Base-by-base conservation (phyloP, 2,329 filamentous ascomycete genomes). In the Graphiopsis chlorocephala region DNA sequence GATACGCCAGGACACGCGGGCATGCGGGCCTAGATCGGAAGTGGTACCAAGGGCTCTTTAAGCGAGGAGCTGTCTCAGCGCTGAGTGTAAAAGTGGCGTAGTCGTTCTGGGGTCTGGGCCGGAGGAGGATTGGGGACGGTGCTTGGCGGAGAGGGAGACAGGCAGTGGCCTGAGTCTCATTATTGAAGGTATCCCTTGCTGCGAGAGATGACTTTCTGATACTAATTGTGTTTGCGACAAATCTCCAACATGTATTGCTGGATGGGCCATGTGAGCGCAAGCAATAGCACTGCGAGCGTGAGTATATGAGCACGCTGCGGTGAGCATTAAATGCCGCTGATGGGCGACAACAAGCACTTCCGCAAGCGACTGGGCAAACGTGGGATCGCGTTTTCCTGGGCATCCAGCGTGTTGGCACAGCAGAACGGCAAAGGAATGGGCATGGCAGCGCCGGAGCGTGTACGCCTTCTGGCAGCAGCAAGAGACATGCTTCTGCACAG, bases 291-390 rank as follows among this genome's bases (percentile, higher is more conserved):
- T 31, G 50, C 28, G 50, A 53, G 50, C 10, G 50, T 52, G 4
- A 48, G 45, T 48, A 48, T 26, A 23, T 48, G 45, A 15, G 47
- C 14, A 17, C 2, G 10, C n/a, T 20, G 38, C 25, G 50, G 29
- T 20, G 26, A 31, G 26, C 25, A 52, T n/a, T 56, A 56, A 56
- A 38, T 56, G 53, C 53, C 53, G 53, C 53, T 29, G 35, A 17
- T 47, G 35, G 2, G 11, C n/a, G 15, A 3, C 35, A 23, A 60
- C 57, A 60, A 60, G 57, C 57, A 60, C 25, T 42, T 25, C 33
- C 20, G 33, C 57, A 60, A 60, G 57, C 57, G 57, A 60, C 55
- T 58, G 55, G 55, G 55, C 55, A 47, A 58, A 58, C 57, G 57
- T 47, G 55, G 55, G 25, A 25, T 42, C 50, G 31, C 38, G 35